Evolutionary conservation across 2,329 filamentous ascomycete species (phyloP).

Genomic region (Aspergillus uvarum): DNA sequence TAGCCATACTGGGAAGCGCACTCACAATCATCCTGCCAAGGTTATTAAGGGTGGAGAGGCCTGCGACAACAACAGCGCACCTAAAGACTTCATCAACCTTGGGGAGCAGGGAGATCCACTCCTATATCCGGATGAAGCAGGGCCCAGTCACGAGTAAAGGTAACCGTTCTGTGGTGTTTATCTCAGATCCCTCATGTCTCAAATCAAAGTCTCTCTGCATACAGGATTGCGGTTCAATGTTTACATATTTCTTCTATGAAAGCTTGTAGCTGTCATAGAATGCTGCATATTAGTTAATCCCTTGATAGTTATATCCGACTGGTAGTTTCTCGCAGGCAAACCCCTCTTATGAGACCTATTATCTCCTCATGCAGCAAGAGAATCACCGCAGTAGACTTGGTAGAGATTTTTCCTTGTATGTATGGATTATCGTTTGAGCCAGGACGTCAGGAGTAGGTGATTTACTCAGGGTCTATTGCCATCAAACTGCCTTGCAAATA

Average conservation of each 20-base stretch:
- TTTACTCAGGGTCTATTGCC: too few species aligned
- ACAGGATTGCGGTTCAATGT: background rate
- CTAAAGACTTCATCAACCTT: slow-evolving; percentile 77
- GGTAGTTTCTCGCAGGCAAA: too few species aligned
- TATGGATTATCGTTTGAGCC: too few species aligned
- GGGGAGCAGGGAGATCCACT: slow-evolving; percentile 82
- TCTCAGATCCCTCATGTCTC: background rate
- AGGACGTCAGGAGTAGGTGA: too few species aligned
- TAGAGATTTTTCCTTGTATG: too few species aligned
- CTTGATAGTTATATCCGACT: too few species aligned
- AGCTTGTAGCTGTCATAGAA: too few species aligned
- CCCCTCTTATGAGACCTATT: too few species aligned
- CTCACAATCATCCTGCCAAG: slow-evolving; percentile 44
- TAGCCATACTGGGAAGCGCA: slow-evolving; percentile 56
- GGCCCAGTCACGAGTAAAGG: slow-evolving; percentile 37
- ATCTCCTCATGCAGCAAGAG: too few species aligned
- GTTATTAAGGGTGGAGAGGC: slow-evolving; percentile 53
- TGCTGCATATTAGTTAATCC: too few species aligned
- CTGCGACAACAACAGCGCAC: slow-evolving; percentile 66
- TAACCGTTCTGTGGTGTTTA: background rate
- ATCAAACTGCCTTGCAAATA: too few species aligned
- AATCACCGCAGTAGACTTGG: too few species aligned
- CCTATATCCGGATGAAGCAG: slow-evolving; percentile 66
- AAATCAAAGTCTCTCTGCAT: background rate
- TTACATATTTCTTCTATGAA: background rate